Evolutionary conservation across 345 rosid species (phyloP), one percentile per base, ranked within the genome.

Genomic region (Lagerstroemia speciosa): DNA sequence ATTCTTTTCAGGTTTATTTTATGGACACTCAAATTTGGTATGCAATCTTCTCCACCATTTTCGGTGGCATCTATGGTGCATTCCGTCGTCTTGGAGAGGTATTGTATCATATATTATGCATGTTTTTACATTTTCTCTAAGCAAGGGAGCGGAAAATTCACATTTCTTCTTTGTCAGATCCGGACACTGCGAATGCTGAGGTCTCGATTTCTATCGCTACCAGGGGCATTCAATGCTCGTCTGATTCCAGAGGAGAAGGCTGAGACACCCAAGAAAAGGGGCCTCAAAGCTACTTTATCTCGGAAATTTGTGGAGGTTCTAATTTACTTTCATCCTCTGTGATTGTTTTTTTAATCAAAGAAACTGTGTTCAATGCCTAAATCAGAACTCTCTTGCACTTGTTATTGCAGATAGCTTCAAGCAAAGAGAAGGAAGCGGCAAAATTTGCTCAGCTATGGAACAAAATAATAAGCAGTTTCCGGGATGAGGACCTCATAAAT

Each of bases 21-120:
- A 95, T 95, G 99, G 99, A 95, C 79, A 77, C 98, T 69, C 99
- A 95, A 79, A 95, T 95, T 60, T 95, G 99, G 99, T 95, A 95
- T 85, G 99, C 99, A 53, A 95, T 95, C 85, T 92, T 85, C 76
- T 95, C 98, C 64, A 95, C 98, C 37, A 8, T 95, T 68, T 88
- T 95, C 83, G 99, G 98, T 65, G 99, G 98, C 72, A 84, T 95
- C 60, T 95, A 88, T 41, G 99, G 99, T 74, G 99, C 98, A 65
- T 95, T 95, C 79, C 93, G 96, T 43, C 96, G 97, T 55, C 98
- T 92, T 73, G 99, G 99, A 81, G 99, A 95, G 98, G 99, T 95
- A 60, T 30, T 29, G 33, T 58, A 14, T 30, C 0, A 45, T 29
- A 10, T 58, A 4, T 30, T 58, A 2, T 3, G 1, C 29, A 58